A percentile compares a stretch with the other conserved stretches of the same genome.
Evolutionary conservation across 345 rosid species (phyloP).

Genomic region (Sapria himalayana): DNA sequence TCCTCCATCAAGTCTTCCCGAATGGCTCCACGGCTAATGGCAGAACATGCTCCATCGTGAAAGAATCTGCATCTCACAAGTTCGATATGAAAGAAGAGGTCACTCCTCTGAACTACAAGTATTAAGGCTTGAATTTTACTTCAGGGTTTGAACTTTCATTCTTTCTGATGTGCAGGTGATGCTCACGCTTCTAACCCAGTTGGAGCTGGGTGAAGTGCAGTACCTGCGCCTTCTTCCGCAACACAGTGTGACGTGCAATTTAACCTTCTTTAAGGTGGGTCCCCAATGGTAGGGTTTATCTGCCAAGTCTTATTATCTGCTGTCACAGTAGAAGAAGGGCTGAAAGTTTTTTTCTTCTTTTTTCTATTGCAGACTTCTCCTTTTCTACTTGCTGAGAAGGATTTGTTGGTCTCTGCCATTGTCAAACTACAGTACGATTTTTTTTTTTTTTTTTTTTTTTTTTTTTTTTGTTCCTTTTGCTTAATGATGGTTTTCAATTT

Average conservation of each 20-base stretch:
- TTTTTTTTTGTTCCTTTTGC: too few relatives aligned
- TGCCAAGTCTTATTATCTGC: too few relatives aligned
- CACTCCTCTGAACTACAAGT: constrained; percentile 3
- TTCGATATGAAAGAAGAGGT: constrained; percentile 97
- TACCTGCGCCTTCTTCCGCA: constrained; percentile 63
- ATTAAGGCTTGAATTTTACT: background rate
- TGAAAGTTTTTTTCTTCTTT: too few relatives aligned
- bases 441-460: too few relatives aligned
- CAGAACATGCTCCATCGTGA: constrained; percentile 37
- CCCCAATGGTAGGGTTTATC: too few relatives aligned
- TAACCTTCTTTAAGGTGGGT: constrained; percentile 83
- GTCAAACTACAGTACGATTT: too few relatives aligned
- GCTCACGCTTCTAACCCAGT: constrained; percentile 64
- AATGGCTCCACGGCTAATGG: constrained; percentile 21
- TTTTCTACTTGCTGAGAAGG: constrained; percentile 44
- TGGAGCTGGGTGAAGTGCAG: constrained; percentile 78
- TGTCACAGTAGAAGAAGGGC: too few relatives aligned
- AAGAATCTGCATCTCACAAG: constrained; percentile 56
- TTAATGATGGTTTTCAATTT: too few relatives aligned
- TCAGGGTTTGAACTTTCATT: constrained; percentile 8
- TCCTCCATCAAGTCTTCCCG: constrained; percentile 49
- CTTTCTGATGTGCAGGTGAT: constrained; percentile 92
- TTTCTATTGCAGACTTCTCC: constrained; percentile 67
- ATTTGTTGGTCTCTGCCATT: constrained; percentile 40
- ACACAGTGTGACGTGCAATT: constrained; percentile 44